phyloP scores from a whole-genome alignment of 2,329 filamentous ascomycete genomes.

The Xylariaceae sp. region DNA sequence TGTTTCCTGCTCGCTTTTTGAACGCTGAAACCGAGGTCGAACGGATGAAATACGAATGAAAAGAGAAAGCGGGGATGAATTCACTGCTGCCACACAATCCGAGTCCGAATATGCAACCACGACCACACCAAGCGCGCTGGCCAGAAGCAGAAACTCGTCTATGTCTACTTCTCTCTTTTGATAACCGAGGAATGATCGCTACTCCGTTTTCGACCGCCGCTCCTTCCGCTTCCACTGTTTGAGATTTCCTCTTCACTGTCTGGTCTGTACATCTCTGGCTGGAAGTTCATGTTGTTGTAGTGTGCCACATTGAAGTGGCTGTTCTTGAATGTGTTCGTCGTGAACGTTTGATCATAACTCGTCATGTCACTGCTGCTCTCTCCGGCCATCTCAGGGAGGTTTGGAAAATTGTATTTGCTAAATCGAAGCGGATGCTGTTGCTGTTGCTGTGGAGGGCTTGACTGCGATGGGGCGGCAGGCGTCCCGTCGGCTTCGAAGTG shows the following conservation, averaged over 20 bases:
- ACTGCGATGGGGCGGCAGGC: slow-evolving; percentile 28
- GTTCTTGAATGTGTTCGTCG: slow-evolving; percentile 62
- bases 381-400: slow-evolving; percentile 32
- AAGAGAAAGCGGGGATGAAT: slow-evolving; percentile 1
- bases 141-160: slow-evolving; percentile 24
- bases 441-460: slow-evolving; percentile 28
- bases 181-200: slow-evolving; percentile 29
- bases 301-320: slow-evolving; percentile 66
- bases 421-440: slow-evolving; percentile 47
- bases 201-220: slow-evolving; percentile 30
- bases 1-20: not conserved
- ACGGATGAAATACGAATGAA: slow-evolving; percentile 3
- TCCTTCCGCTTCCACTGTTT: slow-evolving; percentile 19
- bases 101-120: slow-evolving; percentile 18
- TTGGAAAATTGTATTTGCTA: slow-evolving; percentile 52
- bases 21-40: slow-evolving; percentile 6
- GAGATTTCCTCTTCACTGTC: slow-evolving; percentile 36
- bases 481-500: slow-evolving; percentile 32
- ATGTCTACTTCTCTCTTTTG: slow-evolving; percentile 32
- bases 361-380: slow-evolving; percentile 30
- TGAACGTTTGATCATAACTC: slow-evolving; percentile 44
- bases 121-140: slow-evolving; percentile 23
- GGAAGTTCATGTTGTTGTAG: slow-evolving; percentile 63
- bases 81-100: slow-evolving; percentile 16
- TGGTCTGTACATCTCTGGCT: slow-evolving; percentile 52